phyloP scores from a whole-genome alignment of 1,139 yeast genomes.

The Magnusiomyces suaveolens region DNA sequence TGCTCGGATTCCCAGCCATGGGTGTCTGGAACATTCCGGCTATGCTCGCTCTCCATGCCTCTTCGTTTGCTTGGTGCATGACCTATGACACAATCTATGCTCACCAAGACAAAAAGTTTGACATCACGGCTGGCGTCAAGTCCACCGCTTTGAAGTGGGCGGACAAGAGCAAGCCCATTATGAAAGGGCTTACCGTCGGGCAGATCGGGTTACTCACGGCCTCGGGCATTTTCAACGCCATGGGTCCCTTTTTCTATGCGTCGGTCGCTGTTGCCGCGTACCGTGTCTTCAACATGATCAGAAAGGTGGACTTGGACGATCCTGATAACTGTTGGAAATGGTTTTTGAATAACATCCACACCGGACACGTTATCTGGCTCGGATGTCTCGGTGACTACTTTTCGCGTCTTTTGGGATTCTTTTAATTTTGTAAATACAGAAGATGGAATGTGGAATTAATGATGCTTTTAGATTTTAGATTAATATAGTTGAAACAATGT shows the following conservation, averaged over 20 bases:
- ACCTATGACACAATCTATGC: constrained; percentile 94
- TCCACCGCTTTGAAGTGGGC: constrained; percentile 96
- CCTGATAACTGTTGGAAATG: constrained; percentile 77
- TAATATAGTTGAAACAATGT: not conserved
- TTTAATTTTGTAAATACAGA: constrained; percentile 22
- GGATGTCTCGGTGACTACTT: constrained; percentile 74
- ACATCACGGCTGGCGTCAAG: constrained; percentile 79
- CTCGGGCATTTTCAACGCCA: constrained; percentile 73
- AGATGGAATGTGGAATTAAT: not conserved
- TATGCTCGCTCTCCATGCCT: constrained; percentile 65
- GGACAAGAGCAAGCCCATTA: constrained; percentile 56
- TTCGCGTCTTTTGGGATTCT: constrained; percentile 39
- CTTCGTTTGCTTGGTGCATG: constrained; percentile 89
- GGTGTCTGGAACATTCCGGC: constrained; percentile 65
- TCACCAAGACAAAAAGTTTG: constrained; percentile 90
- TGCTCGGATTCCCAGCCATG: constrained; percentile 92
- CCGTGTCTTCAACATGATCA: constrained; percentile 58
- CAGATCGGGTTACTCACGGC: constrained; percentile 56
- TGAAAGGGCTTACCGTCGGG: constrained; percentile 50
- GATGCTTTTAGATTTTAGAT: not conserved
- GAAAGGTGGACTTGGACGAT: constrained; percentile 61
- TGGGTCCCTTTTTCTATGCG: constrained; percentile 74
- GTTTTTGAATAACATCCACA: constrained; percentile 65
- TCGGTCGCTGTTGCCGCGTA: constrained; percentile 61
- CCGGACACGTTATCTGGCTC: constrained; percentile 68